phyloP scores from a whole-genome alignment of 179 eudicot species.

The Beta corolliflora region DNA sequence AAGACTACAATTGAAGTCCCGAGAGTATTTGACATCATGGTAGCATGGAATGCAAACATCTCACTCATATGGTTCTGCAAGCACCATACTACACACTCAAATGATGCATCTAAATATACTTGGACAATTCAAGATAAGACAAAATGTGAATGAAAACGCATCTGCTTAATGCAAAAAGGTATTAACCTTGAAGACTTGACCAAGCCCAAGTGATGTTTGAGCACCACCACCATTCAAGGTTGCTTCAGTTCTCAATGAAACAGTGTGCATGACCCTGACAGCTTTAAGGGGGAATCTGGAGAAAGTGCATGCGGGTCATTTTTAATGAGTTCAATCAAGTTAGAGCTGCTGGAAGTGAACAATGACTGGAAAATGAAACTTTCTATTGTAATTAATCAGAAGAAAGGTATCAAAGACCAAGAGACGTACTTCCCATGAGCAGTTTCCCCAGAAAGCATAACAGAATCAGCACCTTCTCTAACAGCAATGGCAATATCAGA shows the following conservation, averaged over 20 bases:
- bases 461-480: conserved; percentile 91
- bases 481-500: conserved; percentile 98
- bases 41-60: conserved; percentile 88
- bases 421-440: conserved; percentile 95
- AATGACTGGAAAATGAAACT: neutral
- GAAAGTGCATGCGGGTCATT: neutral
- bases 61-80: conserved; percentile 82
- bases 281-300: conserved; percentile 91
- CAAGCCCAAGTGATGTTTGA: conserved; percentile 60
- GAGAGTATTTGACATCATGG: conserved; percentile 89
- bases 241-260: conserved; percentile 73
- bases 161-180: conserved; percentile 13
- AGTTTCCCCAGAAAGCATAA: conserved; percentile 99
- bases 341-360: neutral
- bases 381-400: neutral
- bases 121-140: neutral
- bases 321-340: neutral
- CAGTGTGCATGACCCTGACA: conserved; percentile 88
- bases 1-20: conserved; percentile 83
- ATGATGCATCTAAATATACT: neutral
- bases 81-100: conserved; percentile 13
- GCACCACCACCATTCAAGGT: conserved; percentile 45
- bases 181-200: conserved; percentile 80
- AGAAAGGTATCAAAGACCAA: neutral
- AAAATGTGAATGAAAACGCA: neutral